phyloP scores from a whole-genome alignment of 305 asterid genomes.

The Ilex paraguariensis region DNA sequence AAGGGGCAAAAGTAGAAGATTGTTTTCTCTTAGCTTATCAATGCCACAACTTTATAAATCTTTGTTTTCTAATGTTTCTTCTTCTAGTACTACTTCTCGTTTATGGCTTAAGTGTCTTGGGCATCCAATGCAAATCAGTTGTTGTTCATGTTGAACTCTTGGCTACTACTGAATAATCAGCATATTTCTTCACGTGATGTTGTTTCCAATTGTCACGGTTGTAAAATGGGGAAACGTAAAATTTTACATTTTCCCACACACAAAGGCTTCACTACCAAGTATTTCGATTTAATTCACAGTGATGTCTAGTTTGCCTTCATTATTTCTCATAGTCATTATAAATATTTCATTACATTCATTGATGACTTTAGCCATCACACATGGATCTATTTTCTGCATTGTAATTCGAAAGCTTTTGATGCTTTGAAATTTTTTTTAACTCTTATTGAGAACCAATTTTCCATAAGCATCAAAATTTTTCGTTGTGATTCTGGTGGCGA shows the following conservation, averaged over 20 bases:
- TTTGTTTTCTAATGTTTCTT: no score
- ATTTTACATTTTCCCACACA: not conserved
- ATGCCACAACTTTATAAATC: not conserved
- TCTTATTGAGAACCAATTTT: no score
- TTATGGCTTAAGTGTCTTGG: not conserved
- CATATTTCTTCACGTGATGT: not conserved
- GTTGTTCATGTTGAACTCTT: not conserved
- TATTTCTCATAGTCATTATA: no score
- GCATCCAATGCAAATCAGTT: not conserved
- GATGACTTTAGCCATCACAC: no score
- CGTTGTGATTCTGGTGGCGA: no score
- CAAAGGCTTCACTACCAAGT: not conserved
- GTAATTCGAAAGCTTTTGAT: no score
- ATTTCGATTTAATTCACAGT: not conserved
- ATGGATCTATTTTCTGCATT: no score
- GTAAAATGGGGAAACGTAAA: not conserved
- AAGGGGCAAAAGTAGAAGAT: conserved; percentile 4
- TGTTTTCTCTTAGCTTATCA: conserved; percentile 1
- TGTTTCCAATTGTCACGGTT: not conserved
- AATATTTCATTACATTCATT: no score
- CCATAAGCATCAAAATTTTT: no score
- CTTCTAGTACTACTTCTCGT: not conserved
- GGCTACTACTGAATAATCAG: not conserved
- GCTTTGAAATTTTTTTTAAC: no score
- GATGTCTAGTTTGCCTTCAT: not conserved